Evolutionary conservation across 2,329 filamentous ascomycete species (phyloP), one percentile per base, ranked within the genome.

Genomic region (Aureobasidium melanogenum): DNA sequence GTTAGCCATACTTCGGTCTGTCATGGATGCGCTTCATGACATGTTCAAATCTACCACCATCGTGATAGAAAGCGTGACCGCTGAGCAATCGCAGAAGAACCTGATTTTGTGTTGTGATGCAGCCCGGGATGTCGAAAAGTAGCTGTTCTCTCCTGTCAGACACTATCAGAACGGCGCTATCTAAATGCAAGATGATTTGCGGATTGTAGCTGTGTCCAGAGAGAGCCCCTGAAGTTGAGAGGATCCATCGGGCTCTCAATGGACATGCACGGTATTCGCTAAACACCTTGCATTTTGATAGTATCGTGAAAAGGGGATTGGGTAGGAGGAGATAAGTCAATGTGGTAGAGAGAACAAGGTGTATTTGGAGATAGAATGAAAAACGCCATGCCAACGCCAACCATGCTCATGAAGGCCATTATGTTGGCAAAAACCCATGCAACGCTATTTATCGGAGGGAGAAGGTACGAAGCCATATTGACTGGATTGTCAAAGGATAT

Each of bases 391-490:
- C 36, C 44, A 44, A 56, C 57, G 61, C 50, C 56, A 38, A 43
- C 60, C 44, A 51, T 62, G 50, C 52, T 55, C 54, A 44, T 61
- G 19, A 41, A 38, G 15, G 28, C 62, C 52, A 51, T 36, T 60
- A 54, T 47, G 39, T 54, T 63, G 59, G 61, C 44, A 8, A n/a
- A 51, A 60, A 43, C 47, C 48, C 26, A 60, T 61, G 39, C 32
- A 56, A 62, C 61, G 63, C 63, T 58, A 44, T 38, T 62, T 34
- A 43, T 51, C 58, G 56, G 61, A 58, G 51, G 30, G n/a, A 50
- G 32, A 57, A 30, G 24, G 4, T 36, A n/a, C 34, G 26, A 55
- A 55, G 54, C 41, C 30, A 30, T 10, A 26, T 28, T 5, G 58
- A 32, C 17, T 52, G 32, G 22, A 8, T 43, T 43, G 39, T 41